Base-by-base conservation (phyloP, 108 stramenopile genomes). In the Nitzschia sp. region DNA sequence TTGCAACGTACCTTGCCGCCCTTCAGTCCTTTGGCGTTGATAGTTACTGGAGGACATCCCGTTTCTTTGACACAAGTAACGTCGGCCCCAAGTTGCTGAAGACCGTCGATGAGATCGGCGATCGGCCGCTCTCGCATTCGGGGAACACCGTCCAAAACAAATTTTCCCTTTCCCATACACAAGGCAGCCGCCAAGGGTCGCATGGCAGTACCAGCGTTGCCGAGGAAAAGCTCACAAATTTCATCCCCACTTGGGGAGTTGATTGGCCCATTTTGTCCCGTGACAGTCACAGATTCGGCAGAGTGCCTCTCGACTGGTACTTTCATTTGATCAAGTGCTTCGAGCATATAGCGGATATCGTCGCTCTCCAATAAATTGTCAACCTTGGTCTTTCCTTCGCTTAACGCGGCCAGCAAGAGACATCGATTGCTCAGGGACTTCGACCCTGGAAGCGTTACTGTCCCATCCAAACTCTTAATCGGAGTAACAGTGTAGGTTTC, bases 41-140 rank as follows among this genome's bases (percentile, higher is more conserved):
- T 96, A 17, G 74, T 92, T 36, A 97, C 96, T 0, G 98, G 96
- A 46, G 97, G 98, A 68, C 96, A 98, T 51, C 96, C 96, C 15
- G 93, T 92, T 23, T 82, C 85, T 46, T 88, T 81, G 18, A 92
- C 92, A 80, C 96, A 97, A 18, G 67, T 46, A 3, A 95, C 91
- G 67, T 97, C 87, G n/a, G 96, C 96, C n/a, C 95, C 96, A 6
- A 98, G 81, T 69, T 95, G 96, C 66, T 90, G 61, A 47, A 98
- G 69, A 24, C 93, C 98, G 76, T 95, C 96, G 30, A 97, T 86
- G 32, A 98, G 74, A 75, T 97, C 97, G 13, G 86, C 78, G 65
- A 98, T 98, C 27, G 98, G 98, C 23, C 97, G 86, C 68, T 98
- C 98, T 29, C 95, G 83, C 98, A 98, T 98, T 53, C 98, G 73